These are phyloP conservation scores for Claviceps pazoutovae DNA, from an alignment of 2,329 filamentous ascomycete species.

Conservation along the genomic window DNA sequence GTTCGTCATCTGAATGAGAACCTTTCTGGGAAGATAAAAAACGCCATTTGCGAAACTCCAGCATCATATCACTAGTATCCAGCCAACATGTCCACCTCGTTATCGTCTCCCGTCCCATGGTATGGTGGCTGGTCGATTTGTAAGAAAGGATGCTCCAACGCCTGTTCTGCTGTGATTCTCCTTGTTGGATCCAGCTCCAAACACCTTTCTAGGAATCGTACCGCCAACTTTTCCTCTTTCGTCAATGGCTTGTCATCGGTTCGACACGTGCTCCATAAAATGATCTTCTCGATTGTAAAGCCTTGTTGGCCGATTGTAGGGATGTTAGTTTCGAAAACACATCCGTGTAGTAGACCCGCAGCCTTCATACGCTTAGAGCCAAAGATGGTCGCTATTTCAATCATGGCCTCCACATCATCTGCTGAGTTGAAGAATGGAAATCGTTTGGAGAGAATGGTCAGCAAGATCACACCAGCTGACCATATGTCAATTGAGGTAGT, in stretches of 20 bases:
- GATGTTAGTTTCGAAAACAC: conserved; percentile 83
- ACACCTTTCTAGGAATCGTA: conserved; percentile 57
- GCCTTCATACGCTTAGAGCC: conserved; percentile 72
- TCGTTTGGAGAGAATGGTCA: conserved; percentile 83
- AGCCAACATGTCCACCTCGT: conserved; percentile 39
- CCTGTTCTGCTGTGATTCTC: conserved; percentile 62
- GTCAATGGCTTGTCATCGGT: conserved; percentile 44
- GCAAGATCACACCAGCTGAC: conserved; percentile 90
- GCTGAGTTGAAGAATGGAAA: conserved; percentile 98
- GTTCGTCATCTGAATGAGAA: background rate
- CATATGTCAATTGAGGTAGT: conserved; percentile 91
- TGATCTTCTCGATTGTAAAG: conserved; percentile 82
- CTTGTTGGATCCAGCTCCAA: conserved; percentile 64
- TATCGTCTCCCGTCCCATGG: conserved; percentile 26
- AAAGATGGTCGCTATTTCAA: conserved; percentile 94
- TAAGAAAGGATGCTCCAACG: conserved; percentile 60
- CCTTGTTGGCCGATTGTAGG: conserved; percentile 78
- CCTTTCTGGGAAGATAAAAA: background rate
- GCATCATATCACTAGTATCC: conserved; percentile 11
- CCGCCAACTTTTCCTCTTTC: conserved; percentile 56
- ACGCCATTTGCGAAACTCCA: background rate
- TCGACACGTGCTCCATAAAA: conserved; percentile 84
- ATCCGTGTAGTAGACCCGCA: conserved; percentile 72
- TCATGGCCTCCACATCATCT: conserved; percentile 95
- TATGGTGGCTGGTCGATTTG: conserved; percentile 17